Percentiles rank a stretch among this genome's conserved stretches.
Evolutionary conservation across 176 grass and related monocot genomes (phyloP).

Genomic region (Carex scoparia): DNA sequence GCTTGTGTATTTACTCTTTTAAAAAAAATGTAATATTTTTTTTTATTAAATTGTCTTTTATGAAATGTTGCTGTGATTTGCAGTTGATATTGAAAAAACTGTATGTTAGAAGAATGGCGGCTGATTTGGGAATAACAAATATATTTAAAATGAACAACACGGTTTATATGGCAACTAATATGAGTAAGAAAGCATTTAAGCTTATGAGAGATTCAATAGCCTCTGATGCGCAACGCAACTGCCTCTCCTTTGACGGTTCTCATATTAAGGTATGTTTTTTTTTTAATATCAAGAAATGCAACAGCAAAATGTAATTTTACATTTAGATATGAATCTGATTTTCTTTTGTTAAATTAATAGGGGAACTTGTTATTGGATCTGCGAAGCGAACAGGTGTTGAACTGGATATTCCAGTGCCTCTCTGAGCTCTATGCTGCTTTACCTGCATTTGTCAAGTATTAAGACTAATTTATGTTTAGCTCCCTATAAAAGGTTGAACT

Average conservation of each 20-base stretch:
- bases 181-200: conserved; percentile 78
- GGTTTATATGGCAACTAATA: conserved; percentile 72
- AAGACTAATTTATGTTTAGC: conserved; percentile 8
- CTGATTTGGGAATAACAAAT: conserved; percentile 76
- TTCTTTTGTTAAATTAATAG: conserved; percentile 38
- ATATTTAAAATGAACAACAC: conserved; percentile 70
- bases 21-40: not conserved
- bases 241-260: conserved; percentile 44
- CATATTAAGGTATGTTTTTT: conserved; percentile 69
- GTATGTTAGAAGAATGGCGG: conserved; percentile 84
- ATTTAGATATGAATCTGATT: conserved; percentile 16
- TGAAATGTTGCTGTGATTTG: conserved; percentile 11
- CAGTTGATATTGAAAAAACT: conserved; percentile 92
- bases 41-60: conserved; percentile 15
- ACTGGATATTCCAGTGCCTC: conserved; percentile 92
- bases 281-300: conserved; percentile 12
- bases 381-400: conserved; percentile 62
- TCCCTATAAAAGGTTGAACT: not conserved
- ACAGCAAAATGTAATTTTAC: not conserved
- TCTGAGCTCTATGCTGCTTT: conserved; percentile 76
- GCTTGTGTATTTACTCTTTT: not conserved
- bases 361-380: conserved; percentile 72
- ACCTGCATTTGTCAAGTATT: conserved; percentile 82
- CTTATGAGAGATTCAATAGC: conserved; percentile 78
- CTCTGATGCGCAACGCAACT: conserved; percentile 66